These are phyloP conservation scores for Trichosporon faecale DNA, from an alignment of 1,284 basidiomycete genomes.

Conservation along the genomic window DNA sequence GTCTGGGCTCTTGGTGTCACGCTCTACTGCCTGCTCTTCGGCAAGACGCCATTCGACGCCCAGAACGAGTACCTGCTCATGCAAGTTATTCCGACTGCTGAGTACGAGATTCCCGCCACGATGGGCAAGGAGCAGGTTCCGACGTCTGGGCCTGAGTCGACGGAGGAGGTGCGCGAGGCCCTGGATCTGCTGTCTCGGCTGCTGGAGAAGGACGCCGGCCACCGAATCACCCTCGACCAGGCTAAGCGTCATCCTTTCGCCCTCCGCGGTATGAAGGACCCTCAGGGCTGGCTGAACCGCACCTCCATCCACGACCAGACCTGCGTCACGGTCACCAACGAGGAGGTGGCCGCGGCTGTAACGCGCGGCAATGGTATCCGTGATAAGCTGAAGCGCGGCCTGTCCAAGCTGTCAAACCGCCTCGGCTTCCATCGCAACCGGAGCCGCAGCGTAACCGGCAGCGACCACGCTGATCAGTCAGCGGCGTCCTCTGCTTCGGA, in stretches of 20 bases:
- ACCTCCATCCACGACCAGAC: slow-evolving; percentile 65
- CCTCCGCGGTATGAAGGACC: slow-evolving; percentile 66
- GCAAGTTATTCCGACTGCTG: slow-evolving; percentile 72
- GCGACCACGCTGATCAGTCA: slow-evolving; percentile 23
- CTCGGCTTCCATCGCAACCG: slow-evolving; percentile 34
- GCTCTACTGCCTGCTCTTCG: slow-evolving; percentile 90
- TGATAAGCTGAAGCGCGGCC: slow-evolving; percentile 41
- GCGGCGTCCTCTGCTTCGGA: slow-evolving; percentile 11
- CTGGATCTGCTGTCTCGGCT: slow-evolving; percentile 71
- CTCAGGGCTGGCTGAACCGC: slow-evolving; percentile 71
- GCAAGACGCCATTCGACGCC: slow-evolving; percentile 67
- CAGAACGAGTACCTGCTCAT: slow-evolving; percentile 78
- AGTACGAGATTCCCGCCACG: slow-evolving; percentile 66
- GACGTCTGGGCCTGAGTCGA: slow-evolving; percentile 55
- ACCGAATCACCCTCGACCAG: slow-evolving; percentile 75
- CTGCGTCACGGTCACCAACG: slow-evolving; percentile 68
- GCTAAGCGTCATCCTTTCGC: slow-evolving; percentile 81
- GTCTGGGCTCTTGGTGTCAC: slow-evolving; percentile 99
- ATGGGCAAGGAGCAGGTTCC: slow-evolving; percentile 72
- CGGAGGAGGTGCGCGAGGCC: slow-evolving; percentile 57
- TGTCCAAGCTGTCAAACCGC: slow-evolving; percentile 40
- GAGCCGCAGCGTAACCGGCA: slow-evolving; percentile 38
- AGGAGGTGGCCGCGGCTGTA: slow-evolving; percentile 75
- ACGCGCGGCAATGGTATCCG: slow-evolving; percentile 43
- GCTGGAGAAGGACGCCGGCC: slow-evolving; percentile 75